These are phyloP conservation scores for Leccinum subtestaceum DNA, from an alignment of 768 basidiomycete genomes.

Conservation along the genomic window DNA sequence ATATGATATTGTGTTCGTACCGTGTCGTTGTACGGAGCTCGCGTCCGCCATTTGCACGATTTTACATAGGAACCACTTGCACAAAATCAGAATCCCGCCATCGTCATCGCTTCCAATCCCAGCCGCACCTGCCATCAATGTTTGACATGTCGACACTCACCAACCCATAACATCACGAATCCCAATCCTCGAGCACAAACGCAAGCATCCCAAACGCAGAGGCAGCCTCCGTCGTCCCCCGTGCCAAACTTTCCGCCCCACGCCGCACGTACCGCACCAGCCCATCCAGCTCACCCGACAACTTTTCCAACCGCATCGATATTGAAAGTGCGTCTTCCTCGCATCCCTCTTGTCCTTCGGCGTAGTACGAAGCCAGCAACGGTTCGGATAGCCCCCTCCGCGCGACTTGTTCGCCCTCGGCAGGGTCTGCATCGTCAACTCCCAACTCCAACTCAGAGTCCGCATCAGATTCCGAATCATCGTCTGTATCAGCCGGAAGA, in stretches of 20 bases:
- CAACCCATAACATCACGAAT: too few species aligned
- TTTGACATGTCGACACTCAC: too few species aligned
- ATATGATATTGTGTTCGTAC: too few species aligned
- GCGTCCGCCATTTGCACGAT: neutral
- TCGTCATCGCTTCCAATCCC: neutral
- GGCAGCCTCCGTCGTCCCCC: too few species aligned
- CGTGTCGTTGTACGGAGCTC: neutral
- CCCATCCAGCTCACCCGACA: too few species aligned
- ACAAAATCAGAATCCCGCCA: neutral
- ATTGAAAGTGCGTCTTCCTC: too few species aligned
- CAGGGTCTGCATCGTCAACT: neutral
- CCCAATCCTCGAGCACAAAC: too few species aligned
- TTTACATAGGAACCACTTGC: neutral
- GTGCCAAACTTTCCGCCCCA: too few species aligned
- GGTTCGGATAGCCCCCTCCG: slow-evolving; percentile 21
- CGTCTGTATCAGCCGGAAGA: slow-evolving; percentile 24
- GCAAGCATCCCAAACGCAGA: too few species aligned
- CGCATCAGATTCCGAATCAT: slow-evolving; percentile 38
- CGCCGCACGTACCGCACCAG: too few species aligned
- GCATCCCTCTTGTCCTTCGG: too few species aligned
- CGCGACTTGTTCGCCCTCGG: slow-evolving; percentile 17
- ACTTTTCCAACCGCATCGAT: neutral
- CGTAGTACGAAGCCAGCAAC: slow-evolving; percentile 18
- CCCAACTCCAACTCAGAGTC: slow-evolving; percentile 12
- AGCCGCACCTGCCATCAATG: too few species aligned